These are phyloP conservation scores for Lipomyces kockii DNA, from an alignment of 805 yeast genomes.

Conservation along the genomic window DNA sequence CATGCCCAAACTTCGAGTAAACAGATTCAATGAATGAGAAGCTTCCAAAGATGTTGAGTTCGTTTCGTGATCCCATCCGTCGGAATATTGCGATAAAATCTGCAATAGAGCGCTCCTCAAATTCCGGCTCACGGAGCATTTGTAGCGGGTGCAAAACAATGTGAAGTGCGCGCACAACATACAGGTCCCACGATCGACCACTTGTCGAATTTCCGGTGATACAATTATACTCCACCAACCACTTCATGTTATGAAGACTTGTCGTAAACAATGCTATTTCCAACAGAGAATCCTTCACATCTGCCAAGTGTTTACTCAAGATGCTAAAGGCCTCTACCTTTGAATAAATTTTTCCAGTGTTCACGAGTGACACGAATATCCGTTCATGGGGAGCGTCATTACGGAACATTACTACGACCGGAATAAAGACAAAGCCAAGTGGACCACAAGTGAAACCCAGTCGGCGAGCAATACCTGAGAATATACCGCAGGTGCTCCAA, in stretches of 20 bases:
- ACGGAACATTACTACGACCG: conserved; percentile 2
- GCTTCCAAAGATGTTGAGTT: conserved; percentile 14
- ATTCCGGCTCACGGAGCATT: neutral
- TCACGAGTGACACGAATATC: conserved; percentile 4
- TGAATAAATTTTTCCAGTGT: neutral
- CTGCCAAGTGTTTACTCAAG: neutral
- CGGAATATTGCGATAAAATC: neutral
- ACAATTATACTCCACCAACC: neutral
- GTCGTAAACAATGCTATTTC: neutral
- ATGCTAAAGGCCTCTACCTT: neutral
- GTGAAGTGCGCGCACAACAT: neutral
- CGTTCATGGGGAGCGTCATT: neutral
- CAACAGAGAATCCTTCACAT: neutral
- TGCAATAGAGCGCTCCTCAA: neutral
- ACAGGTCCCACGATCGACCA: neutral
- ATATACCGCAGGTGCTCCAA: conserved; percentile 21
- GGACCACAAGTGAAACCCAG: conserved; percentile 14
- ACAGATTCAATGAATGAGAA: neutral
- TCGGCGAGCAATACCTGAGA: conserved; percentile 27
- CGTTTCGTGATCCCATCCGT: conserved; percentile 19
- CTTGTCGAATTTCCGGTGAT: neutral
- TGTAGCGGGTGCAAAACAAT: neutral
- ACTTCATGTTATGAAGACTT: neutral
- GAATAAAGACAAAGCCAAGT: conserved; percentile 6
- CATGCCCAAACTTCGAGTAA: neutral